phyloP scores from a whole-genome alignment of 176 grass and related monocot genomes.

The Oryza glumipatula region DNA sequence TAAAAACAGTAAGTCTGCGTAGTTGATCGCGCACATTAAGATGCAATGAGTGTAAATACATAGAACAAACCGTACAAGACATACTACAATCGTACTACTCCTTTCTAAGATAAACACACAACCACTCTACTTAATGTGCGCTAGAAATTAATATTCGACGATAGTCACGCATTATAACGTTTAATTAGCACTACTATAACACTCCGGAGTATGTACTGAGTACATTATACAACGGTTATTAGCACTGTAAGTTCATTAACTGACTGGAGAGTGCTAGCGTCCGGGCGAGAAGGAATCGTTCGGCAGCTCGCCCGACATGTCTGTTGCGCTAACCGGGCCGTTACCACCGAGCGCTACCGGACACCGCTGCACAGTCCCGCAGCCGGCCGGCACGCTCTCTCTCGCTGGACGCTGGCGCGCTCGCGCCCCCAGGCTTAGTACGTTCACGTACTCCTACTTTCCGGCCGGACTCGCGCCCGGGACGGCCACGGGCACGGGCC shows the following conservation, averaged over 20 bases:
- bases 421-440: not conserved
- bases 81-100: too few relatives aligned
- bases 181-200: not conserved
- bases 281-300: not conserved
- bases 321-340: slow-evolving; percentile 25
- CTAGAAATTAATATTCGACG: not conserved
- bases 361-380: slow-evolving; percentile 2
- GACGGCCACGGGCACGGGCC: not conserved
- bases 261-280: not conserved
- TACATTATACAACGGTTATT: not conserved
- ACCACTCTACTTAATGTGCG: too few relatives aligned
- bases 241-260: not conserved
- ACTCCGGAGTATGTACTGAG: too few relatives aligned
- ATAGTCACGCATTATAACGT: not conserved
- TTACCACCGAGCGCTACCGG: slow-evolving; percentile 29
- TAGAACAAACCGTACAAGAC: too few relatives aligned
- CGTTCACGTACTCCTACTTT: not conserved
- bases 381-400: not conserved
- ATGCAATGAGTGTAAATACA: too few relatives aligned
- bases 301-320: slow-evolving; percentile 18
- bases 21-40: too few relatives aligned
- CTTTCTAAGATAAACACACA: too few relatives aligned
- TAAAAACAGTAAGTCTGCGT: too few relatives aligned
- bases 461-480: not conserved
- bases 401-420: not conserved